These are phyloP conservation scores for Fusarium sp. DNA, from an alignment of 2,329 filamentous ascomycete genomes.

Conservation along the genomic window DNA sequence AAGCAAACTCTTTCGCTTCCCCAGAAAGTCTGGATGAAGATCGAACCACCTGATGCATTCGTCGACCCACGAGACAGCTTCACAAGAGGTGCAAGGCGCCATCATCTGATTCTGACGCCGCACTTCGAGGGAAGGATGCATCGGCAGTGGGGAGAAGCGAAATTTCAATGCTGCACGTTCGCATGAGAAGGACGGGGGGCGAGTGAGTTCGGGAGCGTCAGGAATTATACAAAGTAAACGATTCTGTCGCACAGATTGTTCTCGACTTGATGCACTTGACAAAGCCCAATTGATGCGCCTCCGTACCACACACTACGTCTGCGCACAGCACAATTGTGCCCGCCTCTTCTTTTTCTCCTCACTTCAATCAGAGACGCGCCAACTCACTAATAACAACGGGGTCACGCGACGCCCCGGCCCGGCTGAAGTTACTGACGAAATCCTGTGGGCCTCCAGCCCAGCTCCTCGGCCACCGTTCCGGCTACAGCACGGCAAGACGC, in stretches of 20 bases:
- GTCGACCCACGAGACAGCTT: conserved; percentile 40
- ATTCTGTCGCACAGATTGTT: conserved; percentile 9
- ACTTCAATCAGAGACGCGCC: conserved; percentile 7
- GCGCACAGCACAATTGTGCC: conserved; percentile 10
- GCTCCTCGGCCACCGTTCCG: neutral
- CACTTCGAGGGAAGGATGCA: conserved; percentile 17
- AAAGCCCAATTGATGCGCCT: conserved; percentile 24
- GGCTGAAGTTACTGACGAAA: conserved; percentile 11
- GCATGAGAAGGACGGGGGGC: conserved; percentile 26
- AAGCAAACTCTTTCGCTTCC: conserved; percentile 33
- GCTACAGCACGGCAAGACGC: neutral
- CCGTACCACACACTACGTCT: conserved; percentile 30
- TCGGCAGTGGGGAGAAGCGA: conserved; percentile 13
- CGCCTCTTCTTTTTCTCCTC: conserved; percentile 6
- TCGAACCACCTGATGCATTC: conserved; percentile 44
- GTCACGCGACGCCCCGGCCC: conserved; percentile 29
- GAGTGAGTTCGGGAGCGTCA: conserved; percentile 22
- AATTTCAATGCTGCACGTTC: conserved; percentile 27
- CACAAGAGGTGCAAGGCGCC: conserved; percentile 10
- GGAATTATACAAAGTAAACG: conserved; percentile 37
- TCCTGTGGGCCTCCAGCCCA: conserved; percentile 21
- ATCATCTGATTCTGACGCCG: conserved; percentile 45
- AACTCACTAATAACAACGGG: conserved; percentile 14
- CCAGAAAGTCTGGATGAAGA: conserved; percentile 41
- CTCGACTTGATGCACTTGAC: conserved; percentile 17